Evolutionary conservation across 129 eudicot genomes (phyloP).

Genomic region (Escallonia rubra): DNA sequence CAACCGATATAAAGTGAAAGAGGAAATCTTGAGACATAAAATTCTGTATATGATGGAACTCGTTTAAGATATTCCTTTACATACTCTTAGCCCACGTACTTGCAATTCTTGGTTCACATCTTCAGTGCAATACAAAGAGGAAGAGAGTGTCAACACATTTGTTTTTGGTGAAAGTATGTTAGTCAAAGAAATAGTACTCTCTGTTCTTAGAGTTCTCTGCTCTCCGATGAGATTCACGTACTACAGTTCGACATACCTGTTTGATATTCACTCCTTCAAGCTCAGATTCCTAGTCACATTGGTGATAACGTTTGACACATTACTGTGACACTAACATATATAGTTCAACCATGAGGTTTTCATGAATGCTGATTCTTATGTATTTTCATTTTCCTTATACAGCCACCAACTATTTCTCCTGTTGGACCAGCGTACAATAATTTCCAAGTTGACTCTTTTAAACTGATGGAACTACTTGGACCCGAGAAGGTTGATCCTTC

Average conservation of each 20-base stretch:
- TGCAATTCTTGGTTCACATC: no score
- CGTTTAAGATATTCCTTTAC: no score
- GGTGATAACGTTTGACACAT: neutral
- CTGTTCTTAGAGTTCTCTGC: no score
- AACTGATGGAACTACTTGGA: slow-evolving; percentile 93
- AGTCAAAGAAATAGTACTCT: neutral
- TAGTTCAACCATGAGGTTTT: slow-evolving; percentile 5
- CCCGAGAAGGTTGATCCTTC: slow-evolving; percentile 94
- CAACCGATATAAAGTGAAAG: no score
- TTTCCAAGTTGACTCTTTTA: slow-evolving; percentile 88
- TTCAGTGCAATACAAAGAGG: no score
- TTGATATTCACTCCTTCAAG: no score
- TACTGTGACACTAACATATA: neutral
- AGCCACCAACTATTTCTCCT: slow-evolving; percentile 55
- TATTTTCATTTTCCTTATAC: slow-evolving; percentile 17
- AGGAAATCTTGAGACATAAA: no score
- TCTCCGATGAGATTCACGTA: no score
- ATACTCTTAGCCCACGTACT: no score
- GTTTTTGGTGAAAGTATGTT: neutral
- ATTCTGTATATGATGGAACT: no score
- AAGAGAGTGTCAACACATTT: neutral
- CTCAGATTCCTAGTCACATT: no score
- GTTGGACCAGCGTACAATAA: slow-evolving; percentile 54
- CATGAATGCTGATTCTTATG: slow-evolving; percentile 10
- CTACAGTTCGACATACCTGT: no score